Percentiles rank a stretch among this genome's conserved stretches.
Conservation (phyloP, 1,139 yeast species). For the Meyerozyma athensensis region DNA sequence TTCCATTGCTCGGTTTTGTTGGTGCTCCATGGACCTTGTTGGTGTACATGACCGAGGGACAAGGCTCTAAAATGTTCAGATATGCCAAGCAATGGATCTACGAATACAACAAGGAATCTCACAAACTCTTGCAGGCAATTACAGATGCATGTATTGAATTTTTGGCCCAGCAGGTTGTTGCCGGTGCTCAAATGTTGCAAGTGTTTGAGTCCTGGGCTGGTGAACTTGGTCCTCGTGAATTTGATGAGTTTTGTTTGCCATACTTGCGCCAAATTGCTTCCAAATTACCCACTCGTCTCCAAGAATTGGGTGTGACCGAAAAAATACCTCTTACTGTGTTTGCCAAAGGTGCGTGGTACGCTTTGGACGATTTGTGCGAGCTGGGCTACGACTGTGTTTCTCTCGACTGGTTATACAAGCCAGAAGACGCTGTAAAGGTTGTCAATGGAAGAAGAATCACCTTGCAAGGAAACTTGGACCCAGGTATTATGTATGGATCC, state of each 20-base stretch:
- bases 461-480: slow-evolving; percentile 93
- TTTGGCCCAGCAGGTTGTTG: slow-evolving; percentile 88
- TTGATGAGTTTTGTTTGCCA: slow-evolving; percentile 83
- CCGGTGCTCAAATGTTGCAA: slow-evolving; percentile 97
- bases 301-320: slow-evolving; percentile 66
- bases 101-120: slow-evolving; percentile 68
- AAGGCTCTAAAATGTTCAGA: slow-evolving; percentile 88
- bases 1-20: slow-evolving; percentile 89
- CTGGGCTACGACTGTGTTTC: slow-evolving; percentile 87
- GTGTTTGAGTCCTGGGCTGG: slow-evolving; percentile 99
- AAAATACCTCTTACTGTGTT: slow-evolving; percentile 83
- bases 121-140: slow-evolving; percentile 66
- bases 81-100: slow-evolving; percentile 92
- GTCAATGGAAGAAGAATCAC: slow-evolving; percentile 72
- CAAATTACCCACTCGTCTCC: slow-evolving; percentile 63
- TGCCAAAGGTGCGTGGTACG: slow-evolving; percentile 98
- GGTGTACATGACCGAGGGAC: slow-evolving; percentile 98
- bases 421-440: slow-evolving; percentile 78
- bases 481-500: slow-evolving; percentile 90
- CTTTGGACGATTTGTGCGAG: slow-evolving; percentile 77
- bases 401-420: slow-evolving; percentile 87
- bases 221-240: slow-evolving; percentile 86
- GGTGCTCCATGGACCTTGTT: slow-evolving; percentile 98
- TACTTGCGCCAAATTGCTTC: slow-evolving; percentile 73
- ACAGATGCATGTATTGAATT: slow-evolving; percentile 91